Evolutionary conservation across 2,329 filamentous ascomycete genomes (phyloP).

Genomic region (Talaromyces sp.): DNA sequence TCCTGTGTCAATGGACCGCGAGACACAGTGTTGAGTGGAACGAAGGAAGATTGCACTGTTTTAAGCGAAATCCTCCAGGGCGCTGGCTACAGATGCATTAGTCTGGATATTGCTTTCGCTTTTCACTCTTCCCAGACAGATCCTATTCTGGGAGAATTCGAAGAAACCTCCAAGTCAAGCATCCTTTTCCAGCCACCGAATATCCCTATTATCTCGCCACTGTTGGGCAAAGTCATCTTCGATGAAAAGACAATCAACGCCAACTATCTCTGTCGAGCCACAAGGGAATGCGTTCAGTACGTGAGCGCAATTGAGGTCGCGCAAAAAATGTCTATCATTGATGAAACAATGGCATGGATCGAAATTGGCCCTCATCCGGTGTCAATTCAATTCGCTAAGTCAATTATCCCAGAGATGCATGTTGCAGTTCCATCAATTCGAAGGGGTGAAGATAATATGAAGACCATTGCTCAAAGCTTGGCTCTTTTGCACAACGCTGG

Average conservation of each 20-base stretch:
- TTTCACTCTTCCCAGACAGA: conserved; percentile 67
- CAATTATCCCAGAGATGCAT: conserved; percentile 56
- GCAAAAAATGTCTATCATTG: conserved; percentile 57
- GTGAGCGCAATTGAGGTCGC: conserved; percentile 60
- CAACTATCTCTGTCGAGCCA: conserved; percentile 63
- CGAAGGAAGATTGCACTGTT: conserved; percentile 35
- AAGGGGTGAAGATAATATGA: conserved; percentile 63
- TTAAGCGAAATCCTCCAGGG: conserved; percentile 58
- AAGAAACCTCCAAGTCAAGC: conserved; percentile 48
- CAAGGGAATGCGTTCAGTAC: conserved; percentile 69
- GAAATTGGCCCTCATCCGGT: conserved; percentile 75
- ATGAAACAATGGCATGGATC: conserved; percentile 64
- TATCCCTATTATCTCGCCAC: conserved; percentile 47
- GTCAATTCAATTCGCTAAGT: conserved; percentile 66
- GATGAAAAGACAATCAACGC: conserved; percentile 42
- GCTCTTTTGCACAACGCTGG: conserved; percentile 62
- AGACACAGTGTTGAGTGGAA: conserved; percentile 68
- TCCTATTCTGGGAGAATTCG: conserved; percentile 61
- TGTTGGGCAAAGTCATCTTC: conserved; percentile 44
- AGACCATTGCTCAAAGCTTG: conserved; percentile 60
- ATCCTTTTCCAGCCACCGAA: conserved; percentile 41
- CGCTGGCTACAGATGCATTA: conserved; percentile 60
- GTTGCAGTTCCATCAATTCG: conserved; percentile 61
- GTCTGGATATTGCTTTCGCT: conserved; percentile 64
- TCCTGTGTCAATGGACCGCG: conserved; percentile 75